A percentile compares a stretch with the other conserved stretches of the same genome.
phyloP scores from a whole-genome alignment of 257 asterid genomes.

The Solanum etuberosum region DNA sequence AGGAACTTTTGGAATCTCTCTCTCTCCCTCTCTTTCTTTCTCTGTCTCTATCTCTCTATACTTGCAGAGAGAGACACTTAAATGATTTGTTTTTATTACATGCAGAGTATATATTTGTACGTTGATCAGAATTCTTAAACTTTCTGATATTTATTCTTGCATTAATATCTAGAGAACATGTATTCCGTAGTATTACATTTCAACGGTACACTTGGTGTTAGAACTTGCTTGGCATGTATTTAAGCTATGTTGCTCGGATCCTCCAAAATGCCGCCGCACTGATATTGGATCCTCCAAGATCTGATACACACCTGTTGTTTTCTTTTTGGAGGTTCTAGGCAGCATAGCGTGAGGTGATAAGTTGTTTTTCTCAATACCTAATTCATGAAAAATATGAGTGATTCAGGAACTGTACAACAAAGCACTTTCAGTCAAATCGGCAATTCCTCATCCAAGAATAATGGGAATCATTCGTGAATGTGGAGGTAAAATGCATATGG shows the following conservation, averaged over 20 bases:
- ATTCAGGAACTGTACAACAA: slow-evolving; percentile 75
- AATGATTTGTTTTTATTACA: neutral
- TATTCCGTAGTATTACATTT: neutral
- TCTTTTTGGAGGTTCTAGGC: neutral
- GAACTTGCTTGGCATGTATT: neutral
- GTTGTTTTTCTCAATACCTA: neutral
- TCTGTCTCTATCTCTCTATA: no score
- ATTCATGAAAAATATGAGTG: neutral
- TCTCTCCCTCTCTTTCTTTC: no score
- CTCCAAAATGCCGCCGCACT: neutral
- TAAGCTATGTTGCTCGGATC: neutral
- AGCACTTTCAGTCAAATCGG: slow-evolving; percentile 86
- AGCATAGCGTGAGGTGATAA: neutral
- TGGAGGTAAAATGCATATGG: slow-evolving; percentile 99
- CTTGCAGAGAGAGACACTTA: neutral
- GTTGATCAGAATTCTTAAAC: neutral
- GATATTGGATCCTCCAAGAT: neutral
- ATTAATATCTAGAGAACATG: neutral
- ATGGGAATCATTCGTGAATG: slow-evolving; percentile 98
- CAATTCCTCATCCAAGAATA: slow-evolving; percentile 97
- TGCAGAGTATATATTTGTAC: neutral
- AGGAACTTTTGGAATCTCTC: no score
- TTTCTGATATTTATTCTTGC: neutral
- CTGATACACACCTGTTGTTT: neutral
- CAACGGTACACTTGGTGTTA: neutral